Evolutionary conservation across 78 protist genomes (phyloP).

Genomic region (Polysphondylium violaceum): DNA sequence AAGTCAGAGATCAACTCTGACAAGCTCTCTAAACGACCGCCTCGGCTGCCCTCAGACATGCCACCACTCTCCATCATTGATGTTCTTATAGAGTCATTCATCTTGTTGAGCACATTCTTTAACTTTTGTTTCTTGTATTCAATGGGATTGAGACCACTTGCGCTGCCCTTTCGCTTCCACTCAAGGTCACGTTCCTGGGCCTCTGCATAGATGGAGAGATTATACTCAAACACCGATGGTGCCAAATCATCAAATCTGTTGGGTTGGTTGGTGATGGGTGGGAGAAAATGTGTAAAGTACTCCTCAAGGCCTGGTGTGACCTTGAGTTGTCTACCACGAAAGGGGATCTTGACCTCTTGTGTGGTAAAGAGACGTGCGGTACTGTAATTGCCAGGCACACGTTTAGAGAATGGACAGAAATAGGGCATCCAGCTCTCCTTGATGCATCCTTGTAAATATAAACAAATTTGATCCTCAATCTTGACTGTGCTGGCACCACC

Average conservation of each 20-base stretch:
- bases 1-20: background rate
- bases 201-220: constrained; percentile 44
- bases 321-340: constrained; percentile 63
- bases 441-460: constrained; percentile 19
- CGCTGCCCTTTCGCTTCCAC: constrained; percentile 67
- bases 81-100: constrained; percentile 46
- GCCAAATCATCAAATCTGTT: constrained; percentile 69
- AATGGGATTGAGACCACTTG: constrained; percentile 72
- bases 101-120: background rate
- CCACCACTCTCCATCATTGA: constrained; percentile 19
- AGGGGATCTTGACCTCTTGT: constrained; percentile 20
- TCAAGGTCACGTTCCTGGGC: constrained; percentile 75
- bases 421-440: constrained; percentile 82
- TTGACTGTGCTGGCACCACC: background rate
- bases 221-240: constrained; percentile 80
- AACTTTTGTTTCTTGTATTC: constrained; percentile 49
- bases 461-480: constrained; percentile 55
- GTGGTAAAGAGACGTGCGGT: constrained; percentile 43
- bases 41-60: background rate
- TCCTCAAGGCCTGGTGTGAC: constrained; percentile 73
- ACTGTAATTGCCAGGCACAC: constrained; percentile 61
- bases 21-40: background rate
- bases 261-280: constrained; percentile 63
- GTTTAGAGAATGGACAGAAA: constrained; percentile 73
- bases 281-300: constrained; percentile 42